These are phyloP conservation scores for Aspergillus fischeri DNA, from an alignment of 2,329 filamentous ascomycete species.

Conservation along the genomic window DNA sequence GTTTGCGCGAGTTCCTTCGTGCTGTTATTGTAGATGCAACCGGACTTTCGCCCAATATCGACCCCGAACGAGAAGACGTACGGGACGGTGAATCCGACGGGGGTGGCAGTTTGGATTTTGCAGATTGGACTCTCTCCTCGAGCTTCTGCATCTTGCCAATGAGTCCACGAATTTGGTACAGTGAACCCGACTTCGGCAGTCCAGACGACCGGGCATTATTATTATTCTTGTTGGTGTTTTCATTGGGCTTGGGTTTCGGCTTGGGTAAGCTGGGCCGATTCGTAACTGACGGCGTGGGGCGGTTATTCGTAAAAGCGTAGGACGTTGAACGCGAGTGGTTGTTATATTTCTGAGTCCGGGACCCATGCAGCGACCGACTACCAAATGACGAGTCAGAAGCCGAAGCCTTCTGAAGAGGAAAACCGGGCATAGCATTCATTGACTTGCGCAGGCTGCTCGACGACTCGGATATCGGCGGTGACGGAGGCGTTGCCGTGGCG, in stretches of 20 bases:
- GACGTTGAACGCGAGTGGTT: conserved; percentile 56
- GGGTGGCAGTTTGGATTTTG: conserved; percentile 83
- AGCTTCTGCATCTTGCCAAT: conserved; percentile 97
- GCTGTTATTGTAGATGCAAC: conserved; percentile 56
- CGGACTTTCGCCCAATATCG: conserved; percentile 43
- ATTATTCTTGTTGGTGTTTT: conserved; percentile 41
- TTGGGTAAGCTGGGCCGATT: conserved; percentile 34
- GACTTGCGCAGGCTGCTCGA: conserved; percentile 59
- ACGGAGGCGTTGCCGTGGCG: conserved; percentile 77
- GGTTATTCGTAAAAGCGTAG: conserved; percentile 48
- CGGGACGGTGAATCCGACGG: conserved; percentile 74
- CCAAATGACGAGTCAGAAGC: conserved; percentile 47
- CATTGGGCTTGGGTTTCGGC: conserved; percentile 14
- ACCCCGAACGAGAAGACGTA: conserved; percentile 65
- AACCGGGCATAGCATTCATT: conserved; percentile 49
- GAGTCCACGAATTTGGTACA: conserved; percentile 87
- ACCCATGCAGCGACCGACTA: conserved; percentile 50
- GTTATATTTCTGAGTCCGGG: conserved; percentile 37
- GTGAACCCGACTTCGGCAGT: conserved; percentile 63
- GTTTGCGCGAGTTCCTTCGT: conserved; percentile 41
- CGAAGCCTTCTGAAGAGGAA: conserved; percentile 39
- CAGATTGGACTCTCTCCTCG: conserved; percentile 87
- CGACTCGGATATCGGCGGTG: conserved; percentile 86
- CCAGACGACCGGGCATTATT: conserved; percentile 38
- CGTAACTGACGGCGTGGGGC: conserved; percentile 43